phyloP scores from a whole-genome alignment of 2,329 filamentous ascomycete genomes.

The Ophiocordyceps polyrhachis-furcata region DNA sequence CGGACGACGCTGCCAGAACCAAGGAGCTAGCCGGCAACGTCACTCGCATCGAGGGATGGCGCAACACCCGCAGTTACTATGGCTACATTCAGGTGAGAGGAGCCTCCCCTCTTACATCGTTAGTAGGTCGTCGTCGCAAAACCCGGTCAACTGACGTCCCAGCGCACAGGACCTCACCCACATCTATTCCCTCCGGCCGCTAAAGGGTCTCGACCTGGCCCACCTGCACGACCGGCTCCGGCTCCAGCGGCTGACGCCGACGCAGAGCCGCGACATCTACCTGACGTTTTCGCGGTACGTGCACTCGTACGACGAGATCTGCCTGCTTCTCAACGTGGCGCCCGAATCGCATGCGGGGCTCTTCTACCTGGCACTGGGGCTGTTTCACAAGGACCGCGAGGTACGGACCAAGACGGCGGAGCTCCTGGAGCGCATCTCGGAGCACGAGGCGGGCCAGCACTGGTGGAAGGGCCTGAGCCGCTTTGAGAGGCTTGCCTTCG shows the following conservation, averaged over 20 bases:
- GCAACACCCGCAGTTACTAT: conserved; percentile 88
- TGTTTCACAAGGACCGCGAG: conserved; percentile 75
- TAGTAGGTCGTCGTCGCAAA: too few relatives aligned
- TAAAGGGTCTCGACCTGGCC: conserved; percentile 70
- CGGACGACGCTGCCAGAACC: conserved; percentile 60
- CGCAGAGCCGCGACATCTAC: conserved; percentile 71
- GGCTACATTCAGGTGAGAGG: conserved; percentile 64
- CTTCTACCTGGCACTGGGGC: conserved; percentile 76
- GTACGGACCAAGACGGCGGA: conserved; percentile 63
- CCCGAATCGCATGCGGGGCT: conserved; percentile 75
- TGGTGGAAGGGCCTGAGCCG: conserved; percentile 78
- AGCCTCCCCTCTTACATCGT: neutral
- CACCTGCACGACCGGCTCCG: conserved; percentile 86
- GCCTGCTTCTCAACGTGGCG: conserved; percentile 62
- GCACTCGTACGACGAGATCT: conserved; percentile 68
- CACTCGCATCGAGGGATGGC: conserved; percentile 88
- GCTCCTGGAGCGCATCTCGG: conserved; percentile 62
- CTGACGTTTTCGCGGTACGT: conserved; percentile 58
- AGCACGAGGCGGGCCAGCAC: conserved; percentile 80
- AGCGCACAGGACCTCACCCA: conserved; percentile 40
- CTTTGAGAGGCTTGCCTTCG: conserved; percentile 76
- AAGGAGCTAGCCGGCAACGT: conserved; percentile 84
- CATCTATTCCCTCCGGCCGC: conserved; percentile 43
- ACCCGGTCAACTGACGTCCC: neutral
- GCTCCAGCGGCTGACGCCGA: conserved; percentile 56